These are phyloP conservation scores for Vigna angularis DNA, from an alignment of 306 rosid genomes.

Conservation along the genomic window DNA sequence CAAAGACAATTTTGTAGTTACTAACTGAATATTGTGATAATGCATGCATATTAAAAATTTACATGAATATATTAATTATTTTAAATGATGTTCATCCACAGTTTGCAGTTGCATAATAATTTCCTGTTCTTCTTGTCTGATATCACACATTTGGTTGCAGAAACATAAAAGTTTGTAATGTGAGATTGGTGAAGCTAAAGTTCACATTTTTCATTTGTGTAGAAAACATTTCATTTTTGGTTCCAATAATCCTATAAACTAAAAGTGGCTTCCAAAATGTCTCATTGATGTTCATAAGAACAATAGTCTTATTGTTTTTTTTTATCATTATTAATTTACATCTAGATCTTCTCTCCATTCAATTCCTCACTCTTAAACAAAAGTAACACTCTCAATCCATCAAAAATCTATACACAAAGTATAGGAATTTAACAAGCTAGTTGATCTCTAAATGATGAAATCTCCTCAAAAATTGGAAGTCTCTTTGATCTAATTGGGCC, in stretches of 20 bases:
- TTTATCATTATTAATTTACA: conserved; percentile 1
- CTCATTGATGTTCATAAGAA: background rate
- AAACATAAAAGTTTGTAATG: too few species aligned
- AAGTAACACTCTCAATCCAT: background rate
- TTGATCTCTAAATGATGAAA: conserved; percentile 81
- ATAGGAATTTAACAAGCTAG: conserved; percentile 69
- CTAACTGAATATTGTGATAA: too few species aligned
- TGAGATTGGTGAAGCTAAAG: too few species aligned
- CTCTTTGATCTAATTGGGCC: conserved; percentile 76
- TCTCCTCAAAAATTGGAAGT: conserved; percentile 95
- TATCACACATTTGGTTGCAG: too few species aligned
- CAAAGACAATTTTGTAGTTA: too few species aligned
- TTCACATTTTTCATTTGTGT: background rate
- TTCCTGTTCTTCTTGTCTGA: too few species aligned
- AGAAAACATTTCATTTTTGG: too few species aligned
- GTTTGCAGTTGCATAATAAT: too few species aligned
- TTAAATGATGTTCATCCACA: too few species aligned
- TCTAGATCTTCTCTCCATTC: conserved; percentile 10
- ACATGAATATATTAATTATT: too few species aligned
- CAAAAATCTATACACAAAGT: background rate
- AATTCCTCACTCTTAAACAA: conserved; percentile 8
- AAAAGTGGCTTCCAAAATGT: background rate
- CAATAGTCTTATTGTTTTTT: background rate
- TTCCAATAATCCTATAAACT: too few species aligned
- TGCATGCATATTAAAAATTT: too few species aligned